These are phyloP conservation scores for Anacardium occidentale DNA, from an alignment of 345 rosid genomes.

Conservation along the genomic window DNA sequence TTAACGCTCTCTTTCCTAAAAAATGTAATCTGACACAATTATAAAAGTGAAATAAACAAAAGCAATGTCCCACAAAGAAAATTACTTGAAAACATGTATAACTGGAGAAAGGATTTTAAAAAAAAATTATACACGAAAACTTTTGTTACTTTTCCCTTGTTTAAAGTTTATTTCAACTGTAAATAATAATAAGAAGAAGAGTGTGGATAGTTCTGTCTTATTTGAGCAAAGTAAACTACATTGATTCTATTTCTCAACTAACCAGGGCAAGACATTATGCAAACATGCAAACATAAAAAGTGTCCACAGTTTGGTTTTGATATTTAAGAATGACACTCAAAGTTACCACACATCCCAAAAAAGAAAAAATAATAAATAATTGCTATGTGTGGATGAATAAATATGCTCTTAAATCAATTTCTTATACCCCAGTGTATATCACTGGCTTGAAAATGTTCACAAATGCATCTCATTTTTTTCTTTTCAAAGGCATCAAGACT, in stretches of 20 bases:
- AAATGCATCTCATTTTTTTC: neutral
- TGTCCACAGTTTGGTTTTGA: too few species aligned
- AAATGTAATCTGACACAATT: conserved; percentile 13
- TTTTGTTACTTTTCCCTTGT: too few species aligned
- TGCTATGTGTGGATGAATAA: neutral
- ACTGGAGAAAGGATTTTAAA: too few species aligned
- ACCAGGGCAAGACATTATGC: neutral
- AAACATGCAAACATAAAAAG: neutral
- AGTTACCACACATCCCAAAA: too few species aligned
- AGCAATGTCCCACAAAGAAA: neutral
- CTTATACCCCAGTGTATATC: neutral
- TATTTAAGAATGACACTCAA: too few species aligned
- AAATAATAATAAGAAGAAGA: too few species aligned
- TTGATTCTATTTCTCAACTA: neutral
- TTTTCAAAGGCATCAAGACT: neutral
- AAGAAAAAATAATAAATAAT: neutral
- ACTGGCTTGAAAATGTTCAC: neutral
- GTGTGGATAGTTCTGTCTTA: neutral
- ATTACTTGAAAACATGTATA: neutral
- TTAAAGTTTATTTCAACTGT: too few species aligned
- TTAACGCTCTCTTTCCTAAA: conserved; percentile 88
- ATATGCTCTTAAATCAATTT: neutral
- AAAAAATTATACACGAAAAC: too few species aligned
- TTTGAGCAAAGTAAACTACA: neutral
- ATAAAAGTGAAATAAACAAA: neutral